Percentiles rank a stretch among this genome's conserved stretches.
phyloP scores from a whole-genome alignment of 2,329 filamentous ascomycete genomes.

The Polychaeton citri region DNA sequence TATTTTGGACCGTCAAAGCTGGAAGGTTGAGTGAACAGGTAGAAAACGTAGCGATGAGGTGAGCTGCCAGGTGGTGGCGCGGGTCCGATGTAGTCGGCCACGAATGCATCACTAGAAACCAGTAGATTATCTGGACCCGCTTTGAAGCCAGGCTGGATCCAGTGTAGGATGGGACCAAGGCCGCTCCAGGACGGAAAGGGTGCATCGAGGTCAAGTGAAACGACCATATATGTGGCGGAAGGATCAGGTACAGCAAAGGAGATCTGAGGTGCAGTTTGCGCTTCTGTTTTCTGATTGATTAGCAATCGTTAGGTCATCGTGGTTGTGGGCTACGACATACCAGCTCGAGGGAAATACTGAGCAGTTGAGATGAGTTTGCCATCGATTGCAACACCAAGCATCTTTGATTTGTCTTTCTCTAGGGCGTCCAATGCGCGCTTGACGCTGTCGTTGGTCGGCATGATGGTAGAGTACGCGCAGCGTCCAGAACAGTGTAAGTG shows the following conservation, averaged over 20 bases:
- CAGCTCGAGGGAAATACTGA: slow-evolving; percentile 19
- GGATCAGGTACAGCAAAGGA: too few species aligned
- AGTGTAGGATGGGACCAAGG: too few species aligned
- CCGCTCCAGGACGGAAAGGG: too few species aligned
- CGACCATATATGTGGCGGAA: too few species aligned
- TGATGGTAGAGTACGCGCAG: too few species aligned
- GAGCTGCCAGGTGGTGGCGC: slow-evolving; percentile 32
- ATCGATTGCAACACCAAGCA: slow-evolving; percentile 20
- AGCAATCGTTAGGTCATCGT: too few species aligned
- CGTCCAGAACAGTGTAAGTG: too few species aligned
- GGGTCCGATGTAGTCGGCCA: slow-evolving; percentile 32
- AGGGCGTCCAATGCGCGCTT: slow-evolving; percentile 13
- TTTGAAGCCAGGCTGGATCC: too few species aligned
- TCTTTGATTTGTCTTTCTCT: slow-evolving; percentile 21
- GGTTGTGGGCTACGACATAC: slow-evolving; percentile 15
- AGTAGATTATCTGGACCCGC: slow-evolving; percentile 5
- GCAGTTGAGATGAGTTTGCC: slow-evolving; percentile 17
- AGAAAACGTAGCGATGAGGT: slow-evolving; percentile 38
- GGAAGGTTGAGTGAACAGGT: slow-evolving; percentile 36
- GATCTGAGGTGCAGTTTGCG: too few species aligned
- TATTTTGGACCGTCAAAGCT: slow-evolving; percentile 23
- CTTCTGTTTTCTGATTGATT: too few species aligned
- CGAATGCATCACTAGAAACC: slow-evolving; percentile 10
- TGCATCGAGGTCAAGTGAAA: too few species aligned
- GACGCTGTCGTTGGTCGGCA: slow-evolving; percentile 9